Evolutionary conservation across 352 stramenopile genomes (phyloP).

Genomic region (Globisporangium cylindrosporum): DNA sequence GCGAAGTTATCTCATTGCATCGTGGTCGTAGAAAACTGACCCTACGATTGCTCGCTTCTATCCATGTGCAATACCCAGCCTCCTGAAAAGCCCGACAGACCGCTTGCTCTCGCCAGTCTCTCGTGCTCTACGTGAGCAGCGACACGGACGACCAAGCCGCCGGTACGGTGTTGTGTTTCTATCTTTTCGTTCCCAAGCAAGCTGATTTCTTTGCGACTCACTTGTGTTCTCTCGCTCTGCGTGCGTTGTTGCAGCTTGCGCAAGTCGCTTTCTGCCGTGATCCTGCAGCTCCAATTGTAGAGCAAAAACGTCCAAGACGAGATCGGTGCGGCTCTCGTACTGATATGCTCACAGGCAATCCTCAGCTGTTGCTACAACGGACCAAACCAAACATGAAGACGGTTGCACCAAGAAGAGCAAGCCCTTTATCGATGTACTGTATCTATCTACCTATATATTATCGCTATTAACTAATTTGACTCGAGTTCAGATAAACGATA

Average conservation of each 20-base stretch:
- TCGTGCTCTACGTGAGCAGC: slow-evolving; percentile 37
- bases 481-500: not conserved
- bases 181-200: not conserved
- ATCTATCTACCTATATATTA: not conserved
- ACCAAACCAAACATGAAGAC: not conserved
- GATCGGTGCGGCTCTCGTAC: not conserved
- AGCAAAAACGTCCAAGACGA: not conserved
- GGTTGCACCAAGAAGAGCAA: not conserved
- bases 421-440: no score
- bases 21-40: not conserved
- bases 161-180: slow-evolving; percentile 1
- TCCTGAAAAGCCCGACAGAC: slow-evolving; percentile 64
- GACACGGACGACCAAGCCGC: slow-evolving; percentile 13
- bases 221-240: not conserved
- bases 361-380: not conserved
- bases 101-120: slow-evolving; percentile 64
- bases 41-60: not conserved
- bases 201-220: not conserved
- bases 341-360: not conserved
- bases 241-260: not conserved
- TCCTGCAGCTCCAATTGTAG: slow-evolving; percentile 6
- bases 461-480: not conserved
- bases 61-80: slow-evolving; percentile 21
- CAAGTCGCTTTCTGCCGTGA: slow-evolving; percentile 3
- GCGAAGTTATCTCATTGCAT: not conserved